phyloP scores from a whole-genome alignment of 2,329 filamentous ascomycete species.

The Aspergillus fijiensis region DNA sequence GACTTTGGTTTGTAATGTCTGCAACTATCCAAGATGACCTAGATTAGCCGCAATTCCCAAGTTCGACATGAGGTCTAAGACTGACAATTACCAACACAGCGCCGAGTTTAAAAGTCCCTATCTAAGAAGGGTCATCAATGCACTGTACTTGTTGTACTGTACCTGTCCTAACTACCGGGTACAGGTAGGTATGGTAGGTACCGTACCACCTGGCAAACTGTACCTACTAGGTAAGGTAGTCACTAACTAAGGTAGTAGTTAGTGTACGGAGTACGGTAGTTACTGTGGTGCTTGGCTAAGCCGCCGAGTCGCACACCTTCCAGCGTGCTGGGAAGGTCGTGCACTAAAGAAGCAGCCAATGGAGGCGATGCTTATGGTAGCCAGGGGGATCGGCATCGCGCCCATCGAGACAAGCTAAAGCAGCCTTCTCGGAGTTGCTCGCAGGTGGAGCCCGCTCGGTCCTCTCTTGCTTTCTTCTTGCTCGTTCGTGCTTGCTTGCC shows the following conservation, averaged over 20 bases:
- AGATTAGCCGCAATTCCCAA: too few species aligned
- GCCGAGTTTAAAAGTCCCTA: too few species aligned
- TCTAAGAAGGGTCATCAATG: too few species aligned
- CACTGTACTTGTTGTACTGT: too few species aligned
- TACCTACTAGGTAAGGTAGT: too few species aligned
- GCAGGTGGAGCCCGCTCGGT: background rate
- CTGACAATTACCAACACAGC: too few species aligned
- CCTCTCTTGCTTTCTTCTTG: background rate
- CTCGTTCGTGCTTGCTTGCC: background rate
- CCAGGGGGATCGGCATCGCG: slow-evolving; percentile 5
- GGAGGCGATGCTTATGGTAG: slow-evolving; percentile 2
- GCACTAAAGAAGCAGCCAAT: background rate
- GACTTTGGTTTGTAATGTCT: background rate
- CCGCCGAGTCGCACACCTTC: slow-evolving; percentile 8
- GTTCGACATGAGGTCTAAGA: too few species aligned
- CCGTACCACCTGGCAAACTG: too few species aligned
- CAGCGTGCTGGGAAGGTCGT: slow-evolving; percentile 2
- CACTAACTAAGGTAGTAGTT: too few species aligned
- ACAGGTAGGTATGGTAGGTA: too few species aligned
- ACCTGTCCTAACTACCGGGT: too few species aligned
- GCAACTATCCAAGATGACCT: too few species aligned
- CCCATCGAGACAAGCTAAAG: slow-evolving; percentile 4
- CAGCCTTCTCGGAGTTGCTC: background rate
- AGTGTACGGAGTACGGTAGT: background rate
- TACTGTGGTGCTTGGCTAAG: slow-evolving; percentile 4